Evolutionary conservation across 805 yeast genomes (phyloP).

Genomic region (Wickerhamiella alocasiicola): DNA sequence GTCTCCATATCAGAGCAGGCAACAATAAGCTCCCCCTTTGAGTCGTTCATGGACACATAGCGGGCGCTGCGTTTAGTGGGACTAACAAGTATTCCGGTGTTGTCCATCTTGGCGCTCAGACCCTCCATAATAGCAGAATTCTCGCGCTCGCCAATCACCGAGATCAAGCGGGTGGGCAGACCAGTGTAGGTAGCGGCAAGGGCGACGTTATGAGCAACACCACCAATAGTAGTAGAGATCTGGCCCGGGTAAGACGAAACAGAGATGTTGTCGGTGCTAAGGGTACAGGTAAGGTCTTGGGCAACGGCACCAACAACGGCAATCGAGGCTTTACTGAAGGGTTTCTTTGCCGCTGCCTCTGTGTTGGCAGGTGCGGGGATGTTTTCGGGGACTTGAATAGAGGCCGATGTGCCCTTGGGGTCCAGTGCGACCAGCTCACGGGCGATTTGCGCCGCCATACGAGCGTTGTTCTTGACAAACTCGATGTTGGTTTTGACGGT

Average conservation of each 20-base stretch:
- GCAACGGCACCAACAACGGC: conserved; percentile 67
- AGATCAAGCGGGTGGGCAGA: conserved; percentile 34
- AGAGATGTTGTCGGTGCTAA: conserved; percentile 26
- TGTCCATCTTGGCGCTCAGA: conserved; percentile 22
- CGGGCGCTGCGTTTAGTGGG: conserved; percentile 43
- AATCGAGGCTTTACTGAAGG: conserved; percentile 17
- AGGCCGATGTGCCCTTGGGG: neutral
- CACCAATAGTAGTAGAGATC: conserved; percentile 52
- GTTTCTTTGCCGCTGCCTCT: no score
- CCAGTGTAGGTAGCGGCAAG: conserved; percentile 40
- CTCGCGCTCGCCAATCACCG: conserved; percentile 50
- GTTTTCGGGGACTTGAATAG: neutral
- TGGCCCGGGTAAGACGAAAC: conserved; percentile 63
- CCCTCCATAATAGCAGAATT: conserved; percentile 16
- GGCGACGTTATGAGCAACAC: conserved; percentile 73
- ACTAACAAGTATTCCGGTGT: conserved; percentile 32
- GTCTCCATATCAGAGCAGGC: conserved; percentile 84
- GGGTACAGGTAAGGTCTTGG: conserved; percentile 50
- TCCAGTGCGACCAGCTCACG: conserved; percentile 30
- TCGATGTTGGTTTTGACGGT: conserved; percentile 60
- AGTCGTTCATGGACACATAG: conserved; percentile 56
- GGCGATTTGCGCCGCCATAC: conserved; percentile 56
- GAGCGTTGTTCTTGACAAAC: conserved; percentile 69
- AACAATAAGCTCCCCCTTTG: conserved; percentile 48
- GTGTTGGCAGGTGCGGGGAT: neutral